Evolutionary conservation across 1,284 basidiomycete species (phyloP), one percentile per base, ranked within the genome.

Genomic region (Heterobasidion irregulare): DNA sequence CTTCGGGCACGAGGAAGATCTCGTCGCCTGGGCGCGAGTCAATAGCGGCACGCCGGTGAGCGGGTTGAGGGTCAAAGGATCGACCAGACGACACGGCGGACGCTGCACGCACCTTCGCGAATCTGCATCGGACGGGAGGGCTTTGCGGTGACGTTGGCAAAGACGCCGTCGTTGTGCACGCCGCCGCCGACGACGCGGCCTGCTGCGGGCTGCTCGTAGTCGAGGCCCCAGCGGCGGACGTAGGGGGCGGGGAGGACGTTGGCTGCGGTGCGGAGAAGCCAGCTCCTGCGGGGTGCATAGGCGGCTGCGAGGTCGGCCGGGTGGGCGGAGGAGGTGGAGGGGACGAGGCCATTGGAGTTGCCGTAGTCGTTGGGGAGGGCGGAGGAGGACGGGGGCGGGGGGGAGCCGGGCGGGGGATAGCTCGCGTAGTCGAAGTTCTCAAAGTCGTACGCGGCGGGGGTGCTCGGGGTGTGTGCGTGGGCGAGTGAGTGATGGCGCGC

Each of bases 141-240:
- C 66, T 98, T 97, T 2, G 97, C 97, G 47, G 86, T 89, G 26
- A 99, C 84, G 68, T 99, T 99, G 48, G 88, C 89, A 70, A 99
- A 99, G 8, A 99, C 95, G 32, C 96, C 96, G 61, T 97, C 94
- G 64, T 95, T 94, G 50, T 75, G 74, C 6, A 78, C 80, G 0
- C 94, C 94, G 9, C 92, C 85, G 19, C 89, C 93, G 38, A 88
- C 71, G 38, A 88, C 70, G 34, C 69, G 70, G 54, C 71, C n/a
- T n/a, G n/a, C 78, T 36, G 63, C 63, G 13, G 79, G 77, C n/a
- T 68, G 71, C 58, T 75, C 74, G 50, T 76, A 72, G 2, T 70
- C 71, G 33, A 86, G 69, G 9, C 84, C 76, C 15, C 82, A 63
- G 15, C 71, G 75, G 33, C 73, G 67, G 13, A 75, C 66, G 52